Conservation (phyloP, 1,284 basidiomycete species). For the Ganoderma lingzhi region DNA sequence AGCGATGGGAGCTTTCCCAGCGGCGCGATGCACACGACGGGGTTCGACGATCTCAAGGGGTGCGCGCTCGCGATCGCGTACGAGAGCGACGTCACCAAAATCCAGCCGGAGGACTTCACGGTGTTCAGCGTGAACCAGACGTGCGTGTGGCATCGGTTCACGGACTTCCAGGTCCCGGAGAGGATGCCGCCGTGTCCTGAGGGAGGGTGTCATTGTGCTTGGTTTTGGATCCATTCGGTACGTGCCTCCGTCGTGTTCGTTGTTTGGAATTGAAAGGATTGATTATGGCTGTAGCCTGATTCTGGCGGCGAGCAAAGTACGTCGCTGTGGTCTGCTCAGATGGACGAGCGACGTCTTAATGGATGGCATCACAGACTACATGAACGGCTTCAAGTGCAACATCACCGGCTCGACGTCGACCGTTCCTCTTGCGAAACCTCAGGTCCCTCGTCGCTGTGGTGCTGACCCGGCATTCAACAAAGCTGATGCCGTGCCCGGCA, state of each 20-base stretch:
- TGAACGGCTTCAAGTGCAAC: constrained; percentile 79
- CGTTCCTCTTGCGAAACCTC: constrained; percentile 58
- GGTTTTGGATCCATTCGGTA: constrained; percentile 75
- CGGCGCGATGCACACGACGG: constrained; percentile 60
- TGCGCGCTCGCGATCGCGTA: constrained; percentile 78
- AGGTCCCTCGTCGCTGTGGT: constrained; percentile 63
- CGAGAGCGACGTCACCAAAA: constrained; percentile 58
- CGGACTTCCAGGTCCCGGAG: constrained; percentile 69
- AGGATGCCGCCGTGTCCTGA: constrained; percentile 75
- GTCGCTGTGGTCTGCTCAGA: constrained; percentile 19
- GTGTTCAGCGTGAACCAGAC: constrained; percentile 79
- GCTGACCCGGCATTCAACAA: constrained; percentile 52
- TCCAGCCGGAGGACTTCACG: constrained; percentile 72
- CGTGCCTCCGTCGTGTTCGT: constrained; percentile 26
- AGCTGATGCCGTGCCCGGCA: constrained; percentile 52
- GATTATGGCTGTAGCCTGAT: constrained; percentile 38
- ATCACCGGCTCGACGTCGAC: constrained; percentile 63
- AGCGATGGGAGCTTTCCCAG: constrained; percentile 39
- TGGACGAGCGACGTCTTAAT: background rate
- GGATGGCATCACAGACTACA: constrained; percentile 57
- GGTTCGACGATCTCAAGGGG: constrained; percentile 62
- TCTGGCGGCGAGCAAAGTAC: constrained; percentile 56
- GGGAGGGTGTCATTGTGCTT: constrained; percentile 73
- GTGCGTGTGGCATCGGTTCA: constrained; percentile 74
- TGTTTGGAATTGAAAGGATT: background rate